Conservation (phyloP, 2,329 filamentous ascomycete species). For the Fusarium sulawesiense region DNA sequence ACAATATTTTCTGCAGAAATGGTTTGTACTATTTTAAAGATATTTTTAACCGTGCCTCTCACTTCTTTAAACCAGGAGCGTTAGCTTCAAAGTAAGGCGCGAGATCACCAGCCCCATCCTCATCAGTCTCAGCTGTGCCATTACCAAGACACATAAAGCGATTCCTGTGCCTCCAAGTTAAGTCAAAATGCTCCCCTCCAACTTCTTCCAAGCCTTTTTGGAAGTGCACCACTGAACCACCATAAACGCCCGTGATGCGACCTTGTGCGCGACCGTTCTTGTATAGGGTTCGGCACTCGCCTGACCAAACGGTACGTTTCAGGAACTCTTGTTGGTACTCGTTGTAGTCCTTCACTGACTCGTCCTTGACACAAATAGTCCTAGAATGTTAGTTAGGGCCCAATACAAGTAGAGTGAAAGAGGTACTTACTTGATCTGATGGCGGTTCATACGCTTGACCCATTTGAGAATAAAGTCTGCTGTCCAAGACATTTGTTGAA, state of each 20-base stretch:
- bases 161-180: neutral
- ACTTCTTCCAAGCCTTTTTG: neutral
- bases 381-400: neutral
- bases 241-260: slow-evolving; percentile 1
- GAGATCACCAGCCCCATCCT: neutral
- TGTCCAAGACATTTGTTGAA: slow-evolving; percentile 4
- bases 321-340: slow-evolving; percentile 1
- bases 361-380: neutral
- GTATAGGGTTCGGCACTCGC: slow-evolving; percentile 5
- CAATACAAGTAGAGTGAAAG: rapidly evolving
- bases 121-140: neutral
- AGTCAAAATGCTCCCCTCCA: slow-evolving; percentile 2
- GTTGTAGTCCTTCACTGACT: neutral
- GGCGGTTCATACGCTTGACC: slow-evolving; percentile 8
- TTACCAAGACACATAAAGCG: slow-evolving; percentile 11
- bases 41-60: neutral
- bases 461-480: slow-evolving; percentile 9
- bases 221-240: slow-evolving; percentile 3
- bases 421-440: neutral
- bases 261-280: neutral
- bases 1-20: neutral
- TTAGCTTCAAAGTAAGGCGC: slow-evolving; percentile 6
- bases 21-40: neutral
- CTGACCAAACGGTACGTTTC: neutral
- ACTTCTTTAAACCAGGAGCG: neutral